Evolutionary conservation across 495 filamentous ascomycete species (phyloP).

Genomic region (Sporormia fimetaria): DNA sequence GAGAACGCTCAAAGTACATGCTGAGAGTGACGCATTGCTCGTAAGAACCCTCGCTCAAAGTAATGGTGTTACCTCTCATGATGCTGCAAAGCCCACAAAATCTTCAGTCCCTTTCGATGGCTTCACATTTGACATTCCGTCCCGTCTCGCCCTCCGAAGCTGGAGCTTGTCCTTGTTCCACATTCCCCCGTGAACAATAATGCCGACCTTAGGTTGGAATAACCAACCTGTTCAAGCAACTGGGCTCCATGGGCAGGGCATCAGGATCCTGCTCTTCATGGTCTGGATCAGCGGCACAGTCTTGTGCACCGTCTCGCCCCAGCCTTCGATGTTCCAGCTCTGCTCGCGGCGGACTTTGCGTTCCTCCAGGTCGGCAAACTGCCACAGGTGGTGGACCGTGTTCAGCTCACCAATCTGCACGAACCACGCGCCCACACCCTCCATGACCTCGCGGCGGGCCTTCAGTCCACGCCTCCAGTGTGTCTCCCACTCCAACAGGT

Average conservation of each 20-base stretch:
- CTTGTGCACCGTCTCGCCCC: constrained; percentile 97
- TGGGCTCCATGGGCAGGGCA: constrained; percentile 93
- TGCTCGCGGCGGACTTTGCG: constrained; percentile 81
- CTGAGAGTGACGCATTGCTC: too few relatives aligned
- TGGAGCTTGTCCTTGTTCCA: too few relatives aligned
- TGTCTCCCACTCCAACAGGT: constrained; percentile 94
- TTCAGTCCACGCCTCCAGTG: constrained; percentile 92
- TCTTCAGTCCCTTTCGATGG: too few relatives aligned
- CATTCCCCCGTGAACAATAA: too few relatives aligned
- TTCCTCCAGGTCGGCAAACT: constrained; percentile 93
- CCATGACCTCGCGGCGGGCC: constrained; percentile 90
- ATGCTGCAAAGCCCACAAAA: too few relatives aligned
- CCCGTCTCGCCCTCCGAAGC: too few relatives aligned
- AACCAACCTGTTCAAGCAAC: constrained; percentile 45
- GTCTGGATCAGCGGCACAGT: constrained; percentile 92
- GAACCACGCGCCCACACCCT: constrained; percentile 97
- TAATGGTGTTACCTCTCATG: too few relatives aligned
- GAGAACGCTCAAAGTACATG: too few relatives aligned
- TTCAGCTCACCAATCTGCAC: constrained; percentile 96
- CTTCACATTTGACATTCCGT: too few relatives aligned
- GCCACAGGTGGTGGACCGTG: constrained; percentile 96
- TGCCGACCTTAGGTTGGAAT: too few relatives aligned
- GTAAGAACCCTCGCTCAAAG: too few relatives aligned
- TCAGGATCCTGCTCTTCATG: constrained; percentile 88
- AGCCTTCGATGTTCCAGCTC: constrained; percentile 91